Base-by-base conservation (phyloP, 202 grass and related monocot genomes). In the Brachypodium distachyon region DNA sequence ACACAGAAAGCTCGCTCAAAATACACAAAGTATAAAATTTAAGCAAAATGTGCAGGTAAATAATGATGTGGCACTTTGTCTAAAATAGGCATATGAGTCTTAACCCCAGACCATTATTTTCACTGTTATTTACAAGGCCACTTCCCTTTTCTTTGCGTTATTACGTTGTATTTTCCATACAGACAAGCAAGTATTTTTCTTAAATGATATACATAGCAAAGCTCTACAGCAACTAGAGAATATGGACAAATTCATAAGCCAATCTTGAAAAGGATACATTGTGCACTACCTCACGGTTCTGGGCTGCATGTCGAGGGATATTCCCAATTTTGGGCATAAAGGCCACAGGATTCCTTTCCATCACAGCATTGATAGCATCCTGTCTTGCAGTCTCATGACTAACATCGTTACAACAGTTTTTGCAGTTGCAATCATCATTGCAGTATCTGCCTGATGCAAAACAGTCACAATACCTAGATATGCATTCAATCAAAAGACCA, bases 361-460 rank as follows among this genome's bases (percentile, higher is more conserved):
- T 61, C 80, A 76, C 79, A 72, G 85, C 49, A 63, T 90, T 83
- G 29, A 93, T 67, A 62, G 91, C 87, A 31, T 90, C 82, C 34
- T 72, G 62, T 47, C 84, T 87, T 39, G 58, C 84, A 77, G 73
- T 74, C 59, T 90, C 84, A 82, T 93, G 81, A 61, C 76, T 78
- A 55, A 85, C 62, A 81, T 93, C 83, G 74, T 93, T 93, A 41
- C 18, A 86, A 73, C 91, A 90, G 77, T 86, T 83, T 73, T 56
- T 61, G 68, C 91, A 93, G 43, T 85, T 90, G 84, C 87, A 93
- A 25, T 70, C 91, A 25, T 70, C 91, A 73, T 88, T 83, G 69
- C 87, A 93, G 75, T 87, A 90, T 74, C 76, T 61, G 21, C 84
- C 84, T 39, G 82, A 83, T 64, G 87, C 84, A 83, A 93, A 93